phyloP scores from a whole-genome alignment of 2,329 filamentous ascomycete genomes.

The Lachnellula arida region DNA sequence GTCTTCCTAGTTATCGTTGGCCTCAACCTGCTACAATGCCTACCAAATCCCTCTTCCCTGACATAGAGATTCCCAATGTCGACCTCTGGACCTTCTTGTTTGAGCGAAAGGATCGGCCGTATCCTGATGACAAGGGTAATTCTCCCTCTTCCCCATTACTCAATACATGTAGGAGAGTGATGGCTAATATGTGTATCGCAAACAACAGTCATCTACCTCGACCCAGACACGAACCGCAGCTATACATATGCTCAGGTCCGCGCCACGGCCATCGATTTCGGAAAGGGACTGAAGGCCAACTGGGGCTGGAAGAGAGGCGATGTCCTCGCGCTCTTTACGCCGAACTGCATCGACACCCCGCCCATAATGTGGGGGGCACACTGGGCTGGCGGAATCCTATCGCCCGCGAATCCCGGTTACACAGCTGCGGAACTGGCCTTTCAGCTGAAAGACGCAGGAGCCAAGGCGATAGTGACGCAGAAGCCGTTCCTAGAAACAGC shows the following conservation, averaged over 20 bases:
- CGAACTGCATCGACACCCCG: slow-evolving; percentile 82
- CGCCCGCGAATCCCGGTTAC: slow-evolving; percentile 86
- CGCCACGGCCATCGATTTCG: slow-evolving; percentile 66
- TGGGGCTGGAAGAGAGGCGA: slow-evolving; percentile 82
- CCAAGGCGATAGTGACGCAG: slow-evolving; percentile 73
- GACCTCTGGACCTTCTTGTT: slow-evolving; percentile 79
- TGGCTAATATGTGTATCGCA: neutral
- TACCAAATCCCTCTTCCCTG: slow-evolving; percentile 23
- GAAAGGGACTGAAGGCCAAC: slow-evolving; percentile 66
- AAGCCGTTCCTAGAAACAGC: slow-evolving; percentile 59
- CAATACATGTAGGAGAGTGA: too few species aligned
- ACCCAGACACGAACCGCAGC: slow-evolving; percentile 60
- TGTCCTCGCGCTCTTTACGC: slow-evolving; percentile 75
- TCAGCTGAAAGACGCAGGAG: slow-evolving; percentile 74
- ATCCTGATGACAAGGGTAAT: slow-evolving; percentile 67
- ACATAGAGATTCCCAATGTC: slow-evolving; percentile 63
- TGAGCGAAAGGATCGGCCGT: slow-evolving; percentile 59
- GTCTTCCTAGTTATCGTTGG: slow-evolving; percentile 23
- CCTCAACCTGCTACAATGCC: slow-evolving; percentile 29
- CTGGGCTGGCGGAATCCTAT: slow-evolving; percentile 78
- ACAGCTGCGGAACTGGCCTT: slow-evolving; percentile 78
- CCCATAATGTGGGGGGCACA: slow-evolving; percentile 71
- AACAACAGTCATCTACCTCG: slow-evolving; percentile 66
- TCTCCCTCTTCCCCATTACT: neutral
- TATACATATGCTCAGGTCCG: slow-evolving; percentile 70